Percentiles rank a stretch among this genome's conserved stretches.
phyloP scores from a whole-genome alignment of 2,329 filamentous ascomycete genomes.

The Immersiporthe knoxdaviesiana region DNA sequence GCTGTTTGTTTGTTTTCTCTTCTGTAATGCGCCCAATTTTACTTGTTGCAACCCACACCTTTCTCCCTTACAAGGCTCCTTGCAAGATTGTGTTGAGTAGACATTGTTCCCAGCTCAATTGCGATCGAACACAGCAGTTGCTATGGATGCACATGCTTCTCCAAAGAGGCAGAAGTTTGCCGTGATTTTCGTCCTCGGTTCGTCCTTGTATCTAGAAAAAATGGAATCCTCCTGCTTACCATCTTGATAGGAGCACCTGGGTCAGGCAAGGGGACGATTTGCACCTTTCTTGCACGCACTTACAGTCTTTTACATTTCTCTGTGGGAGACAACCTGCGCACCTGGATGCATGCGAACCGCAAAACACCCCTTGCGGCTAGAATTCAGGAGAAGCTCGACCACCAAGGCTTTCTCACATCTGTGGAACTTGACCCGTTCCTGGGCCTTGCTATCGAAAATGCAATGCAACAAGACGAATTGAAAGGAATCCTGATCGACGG shows the following conservation, averaged over 20 bases:
- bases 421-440: conserved; percentile 15
- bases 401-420: conserved; percentile 19
- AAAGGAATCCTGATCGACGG: conserved; percentile 21
- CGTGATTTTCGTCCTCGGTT: conserved; percentile 11
- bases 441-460: conserved; percentile 12
- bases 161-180: neutral
- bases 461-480: neutral
- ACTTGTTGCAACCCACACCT: too few relatives aligned
- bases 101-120: neutral
- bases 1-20: too few relatives aligned
- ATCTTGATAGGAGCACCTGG: conserved; percentile 11
- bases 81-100: neutral
- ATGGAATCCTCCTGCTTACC: conserved; percentile 2
- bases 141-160: neutral
- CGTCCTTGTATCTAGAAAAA: neutral
- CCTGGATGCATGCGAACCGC: conserved; percentile 11
- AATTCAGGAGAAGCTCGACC: conserved; percentile 21
- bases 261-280: conserved; percentile 12
- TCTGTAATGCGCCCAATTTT: too few relatives aligned
- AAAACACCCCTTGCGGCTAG: conserved; percentile 7
- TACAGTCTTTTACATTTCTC: conserved; percentile 5
- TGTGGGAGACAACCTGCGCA: conserved; percentile 11
- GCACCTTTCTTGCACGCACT: neutral
- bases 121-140: neutral
- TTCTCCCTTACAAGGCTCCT: neutral